A percentile compares a stretch with the other conserved stretches of the same genome.
These are phyloP conservation scores for Ophiocordyceps camponoti-leonardi DNA, from an alignment of 2,329 filamentous ascomycete genomes.

Conservation along the genomic window DNA sequence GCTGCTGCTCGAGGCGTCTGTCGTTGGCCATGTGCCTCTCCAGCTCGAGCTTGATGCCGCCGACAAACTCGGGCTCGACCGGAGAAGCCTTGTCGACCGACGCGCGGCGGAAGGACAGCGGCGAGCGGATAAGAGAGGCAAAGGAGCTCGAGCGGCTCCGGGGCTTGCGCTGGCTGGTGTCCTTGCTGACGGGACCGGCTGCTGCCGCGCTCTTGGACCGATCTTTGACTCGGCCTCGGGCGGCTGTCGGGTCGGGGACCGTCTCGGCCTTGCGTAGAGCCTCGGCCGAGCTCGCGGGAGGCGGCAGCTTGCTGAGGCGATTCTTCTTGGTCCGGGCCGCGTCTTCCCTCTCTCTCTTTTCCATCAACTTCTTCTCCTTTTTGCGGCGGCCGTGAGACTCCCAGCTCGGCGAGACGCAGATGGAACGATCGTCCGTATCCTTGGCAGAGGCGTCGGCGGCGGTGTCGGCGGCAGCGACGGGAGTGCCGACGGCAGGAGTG, in stretches of 20 bases:
- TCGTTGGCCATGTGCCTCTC: slow-evolving; percentile 17
- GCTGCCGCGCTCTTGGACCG: slow-evolving; percentile 7
- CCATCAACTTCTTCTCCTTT: slow-evolving; percentile 28
- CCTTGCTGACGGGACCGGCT: slow-evolving; percentile 6
- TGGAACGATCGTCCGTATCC: slow-evolving; percentile 15
- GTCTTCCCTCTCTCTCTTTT: slow-evolving; percentile 11
- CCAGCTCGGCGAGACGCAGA: slow-evolving; percentile 47
- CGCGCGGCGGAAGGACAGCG: slow-evolving; percentile 16
- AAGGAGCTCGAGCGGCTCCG: slow-evolving; percentile 20
- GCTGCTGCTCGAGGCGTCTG: slow-evolving; percentile 9
- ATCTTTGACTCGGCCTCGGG: slow-evolving; percentile 1
- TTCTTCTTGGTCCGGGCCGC: slow-evolving; percentile 8
- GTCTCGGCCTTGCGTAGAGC: slow-evolving; percentile 1
- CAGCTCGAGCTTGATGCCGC: slow-evolving; percentile 22
- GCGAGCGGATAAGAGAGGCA: slow-evolving; percentile 15
- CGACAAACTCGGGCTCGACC: slow-evolving; percentile 19
- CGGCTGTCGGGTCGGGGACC: neutral
- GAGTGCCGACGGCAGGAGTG: slow-evolving; percentile 5
- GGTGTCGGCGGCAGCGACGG: slow-evolving; percentile 11
- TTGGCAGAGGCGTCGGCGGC: slow-evolving; percentile 14
- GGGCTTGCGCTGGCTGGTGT: slow-evolving; percentile 4
- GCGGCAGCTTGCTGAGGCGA: slow-evolving; percentile 1
- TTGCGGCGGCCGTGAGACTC: slow-evolving; percentile 36
- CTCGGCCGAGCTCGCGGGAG: slow-evolving; percentile 2
- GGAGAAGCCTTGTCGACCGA: slow-evolving; percentile 12